These are phyloP conservation scores for Lasiosphaeria hispida DNA, from an alignment of 495 filamentous ascomycete species.

Conservation along the genomic window DNA sequence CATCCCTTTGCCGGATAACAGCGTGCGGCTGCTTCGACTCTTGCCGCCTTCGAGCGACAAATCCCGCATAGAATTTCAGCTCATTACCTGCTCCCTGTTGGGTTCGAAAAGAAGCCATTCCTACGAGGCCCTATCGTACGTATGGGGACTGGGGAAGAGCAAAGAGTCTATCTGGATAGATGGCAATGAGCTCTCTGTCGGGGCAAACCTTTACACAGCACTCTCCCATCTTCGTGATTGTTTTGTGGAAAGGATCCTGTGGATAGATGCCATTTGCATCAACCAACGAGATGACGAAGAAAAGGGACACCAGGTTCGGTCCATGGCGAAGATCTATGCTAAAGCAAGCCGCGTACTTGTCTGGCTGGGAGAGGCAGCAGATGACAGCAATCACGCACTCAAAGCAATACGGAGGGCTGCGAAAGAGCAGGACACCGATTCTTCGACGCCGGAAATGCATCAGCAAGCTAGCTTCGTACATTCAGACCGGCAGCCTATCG, in stretches of 20 bases:
- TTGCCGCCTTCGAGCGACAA: background rate
- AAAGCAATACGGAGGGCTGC: too few relatives aligned
- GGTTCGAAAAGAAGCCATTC: background rate
- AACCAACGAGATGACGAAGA: slow-evolving; percentile 28
- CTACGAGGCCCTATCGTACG: slow-evolving; percentile 11
- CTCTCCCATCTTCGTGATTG: background rate
- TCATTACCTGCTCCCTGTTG: slow-evolving; percentile 3
- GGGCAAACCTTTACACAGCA: slow-evolving; percentile 1
- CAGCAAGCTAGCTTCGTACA: too few relatives aligned
- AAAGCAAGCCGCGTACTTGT: slow-evolving; percentile 22
- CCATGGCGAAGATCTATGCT: slow-evolving; percentile 28
- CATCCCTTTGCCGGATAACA: background rate
- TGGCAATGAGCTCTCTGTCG: background rate
- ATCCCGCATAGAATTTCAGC: background rate
- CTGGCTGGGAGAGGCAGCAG: slow-evolving; percentile 31
- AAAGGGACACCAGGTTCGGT: slow-evolving; percentile 24
- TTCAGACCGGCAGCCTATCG: too few relatives aligned
- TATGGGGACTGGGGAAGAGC: slow-evolving; percentile 1
- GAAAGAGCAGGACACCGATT: too few relatives aligned
- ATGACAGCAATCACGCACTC: slow-evolving; percentile 9
- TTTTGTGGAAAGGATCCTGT: slow-evolving; percentile 10
- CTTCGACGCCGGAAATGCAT: too few relatives aligned
- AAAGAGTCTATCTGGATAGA: background rate
- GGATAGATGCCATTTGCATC: slow-evolving; percentile 33
- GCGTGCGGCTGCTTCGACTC: slow-evolving; percentile 7